Percentiles rank a stretch among this genome's conserved stretches.
Evolutionary conservation across 108 stramenopile genomes (phyloP).

Genomic region (Fragilaria radians): DNA sequence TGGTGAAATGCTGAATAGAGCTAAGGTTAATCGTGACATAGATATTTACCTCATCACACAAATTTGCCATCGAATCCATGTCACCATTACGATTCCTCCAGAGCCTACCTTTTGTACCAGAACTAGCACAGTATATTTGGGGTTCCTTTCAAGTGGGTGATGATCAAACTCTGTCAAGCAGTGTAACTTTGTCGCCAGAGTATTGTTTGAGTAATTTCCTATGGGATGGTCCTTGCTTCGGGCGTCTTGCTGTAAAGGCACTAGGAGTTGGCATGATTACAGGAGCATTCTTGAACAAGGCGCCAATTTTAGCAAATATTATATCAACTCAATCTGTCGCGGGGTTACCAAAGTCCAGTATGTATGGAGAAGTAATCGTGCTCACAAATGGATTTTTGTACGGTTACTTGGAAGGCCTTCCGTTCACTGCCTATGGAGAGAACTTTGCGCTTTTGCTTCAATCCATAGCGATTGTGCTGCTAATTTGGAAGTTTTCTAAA

Average conservation of each 20-base stretch:
- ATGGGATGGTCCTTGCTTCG: conserved; percentile 39
- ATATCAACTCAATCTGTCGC: conserved; percentile 36
- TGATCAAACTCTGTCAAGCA: too few relatives aligned
- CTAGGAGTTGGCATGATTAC: conserved; percentile 71
- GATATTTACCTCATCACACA: too few relatives aligned
- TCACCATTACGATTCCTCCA: too few relatives aligned
- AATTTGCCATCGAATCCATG: too few relatives aligned
- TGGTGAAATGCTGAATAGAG: too few relatives aligned
- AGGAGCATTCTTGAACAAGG: conserved; percentile 62
- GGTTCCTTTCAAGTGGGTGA: too few relatives aligned
- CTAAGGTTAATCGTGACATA: too few relatives aligned
- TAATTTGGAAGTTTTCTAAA: conserved; percentile 47
- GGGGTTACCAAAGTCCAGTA: conserved; percentile 41
- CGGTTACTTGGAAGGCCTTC: conserved; percentile 52
- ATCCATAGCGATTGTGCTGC: conserved; percentile 31
- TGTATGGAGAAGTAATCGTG: conserved; percentile 62
- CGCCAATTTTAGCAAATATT: conserved; percentile 67
- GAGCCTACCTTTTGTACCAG: neutral
- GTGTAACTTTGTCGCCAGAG: too few relatives aligned
- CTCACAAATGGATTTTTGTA: conserved; percentile 67
- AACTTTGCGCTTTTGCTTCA: conserved; percentile 54
- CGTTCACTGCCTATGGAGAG: conserved; percentile 82
- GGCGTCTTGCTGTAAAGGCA: conserved; percentile 45
- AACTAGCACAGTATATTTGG: neutral
- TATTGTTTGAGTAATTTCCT: conserved; percentile 6